phyloP scores from a whole-genome alignment of 202 grass and related monocot genomes.

The Cymbopogon flexuosus region DNA sequence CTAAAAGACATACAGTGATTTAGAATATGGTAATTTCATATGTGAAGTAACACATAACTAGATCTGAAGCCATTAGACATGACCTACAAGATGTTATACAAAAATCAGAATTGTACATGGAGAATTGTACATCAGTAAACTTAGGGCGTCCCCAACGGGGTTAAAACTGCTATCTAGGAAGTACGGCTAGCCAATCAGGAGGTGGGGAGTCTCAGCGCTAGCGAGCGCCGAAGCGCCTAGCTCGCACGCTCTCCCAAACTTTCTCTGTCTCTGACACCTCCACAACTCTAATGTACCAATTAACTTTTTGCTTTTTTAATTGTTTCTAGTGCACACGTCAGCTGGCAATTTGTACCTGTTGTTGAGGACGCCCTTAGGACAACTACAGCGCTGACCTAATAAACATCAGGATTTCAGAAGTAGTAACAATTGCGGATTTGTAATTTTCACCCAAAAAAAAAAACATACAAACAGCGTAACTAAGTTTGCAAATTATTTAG shows the following conservation, averaged over 20 bases:
- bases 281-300: no score
- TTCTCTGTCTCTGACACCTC: no score
- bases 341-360: no score
- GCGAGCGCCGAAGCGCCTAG: no score
- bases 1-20: constrained; percentile 34
- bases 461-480: background rate
- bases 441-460: constrained; percentile 8
- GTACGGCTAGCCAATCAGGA: no score
- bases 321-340: no score
- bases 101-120: background rate
- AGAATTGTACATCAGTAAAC: no score
- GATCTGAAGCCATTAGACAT: background rate
- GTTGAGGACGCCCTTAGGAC: background rate
- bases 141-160: no score
- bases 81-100: constrained; percentile 7
- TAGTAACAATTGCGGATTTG: background rate
- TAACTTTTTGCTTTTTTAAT: no score
- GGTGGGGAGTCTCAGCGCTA: no score
- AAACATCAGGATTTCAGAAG: background rate
- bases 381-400: background rate
- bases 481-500: background rate
- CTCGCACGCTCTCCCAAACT: no score
- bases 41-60: background rate
- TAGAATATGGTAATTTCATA: constrained; percentile 14
- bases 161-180: no score